Evolutionary conservation across 176 grass and related monocot species (phyloP).

Genomic region (Coix lacrymajobi): DNA sequence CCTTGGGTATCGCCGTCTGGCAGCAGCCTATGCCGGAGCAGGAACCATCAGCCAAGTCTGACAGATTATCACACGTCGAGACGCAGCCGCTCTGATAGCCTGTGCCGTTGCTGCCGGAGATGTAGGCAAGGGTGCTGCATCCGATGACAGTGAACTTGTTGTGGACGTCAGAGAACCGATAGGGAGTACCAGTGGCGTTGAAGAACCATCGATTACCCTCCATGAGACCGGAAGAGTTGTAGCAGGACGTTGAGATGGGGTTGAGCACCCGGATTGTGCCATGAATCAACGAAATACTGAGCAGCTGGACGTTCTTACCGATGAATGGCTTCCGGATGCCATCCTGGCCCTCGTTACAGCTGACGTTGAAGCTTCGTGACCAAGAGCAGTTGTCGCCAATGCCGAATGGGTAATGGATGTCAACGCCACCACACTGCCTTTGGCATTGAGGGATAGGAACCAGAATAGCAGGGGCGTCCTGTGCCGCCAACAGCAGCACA

Average conservation of each 20-base stretch:
- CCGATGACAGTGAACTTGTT: constrained; percentile 54
- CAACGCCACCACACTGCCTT: constrained; percentile 15
- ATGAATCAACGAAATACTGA: neutral
- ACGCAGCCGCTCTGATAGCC: constrained; percentile 29
- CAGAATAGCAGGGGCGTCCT: neutral
- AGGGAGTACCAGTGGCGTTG: rapidly evolving
- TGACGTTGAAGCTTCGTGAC: neutral
- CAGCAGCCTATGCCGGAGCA: constrained; percentile 44
- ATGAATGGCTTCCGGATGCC: neutral
- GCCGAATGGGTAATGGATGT: constrained; percentile 45
- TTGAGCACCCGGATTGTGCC: neutral
- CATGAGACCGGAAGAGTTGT: neutral
- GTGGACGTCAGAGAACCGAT: neutral
- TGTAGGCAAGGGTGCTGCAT: constrained; percentile 21
- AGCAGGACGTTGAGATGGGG: neutral
- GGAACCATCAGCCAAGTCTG: neutral
- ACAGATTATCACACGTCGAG: neutral
- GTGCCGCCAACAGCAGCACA: neutral
- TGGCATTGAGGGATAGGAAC: constrained; percentile 4
- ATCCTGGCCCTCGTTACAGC: neutral
- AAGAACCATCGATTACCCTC: rapidly evolving
- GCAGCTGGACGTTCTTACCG: neutral
- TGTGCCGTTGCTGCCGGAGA: rapidly evolving
- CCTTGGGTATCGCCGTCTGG: constrained; percentile 16
- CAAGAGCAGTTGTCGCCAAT: constrained; percentile 24